Evolutionary conservation across 192 early-diverging fungal genomes (phyloP).

Genomic region (Coemansia sp.): DNA sequence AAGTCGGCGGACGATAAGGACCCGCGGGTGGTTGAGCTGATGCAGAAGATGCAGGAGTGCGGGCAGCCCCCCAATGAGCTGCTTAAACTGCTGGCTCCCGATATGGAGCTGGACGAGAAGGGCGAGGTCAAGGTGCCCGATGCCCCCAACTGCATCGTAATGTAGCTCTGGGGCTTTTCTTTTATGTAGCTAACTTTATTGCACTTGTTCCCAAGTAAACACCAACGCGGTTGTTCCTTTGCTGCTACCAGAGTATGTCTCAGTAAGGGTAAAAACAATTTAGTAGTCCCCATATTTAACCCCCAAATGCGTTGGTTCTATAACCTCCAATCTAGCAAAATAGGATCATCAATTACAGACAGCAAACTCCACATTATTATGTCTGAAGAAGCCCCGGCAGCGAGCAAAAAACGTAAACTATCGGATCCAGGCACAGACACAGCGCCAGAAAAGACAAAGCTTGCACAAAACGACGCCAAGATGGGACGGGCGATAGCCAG

Average conservation of each 20-base stretch:
- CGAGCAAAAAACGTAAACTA: no score
- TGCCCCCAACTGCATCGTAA: constrained; percentile 26
- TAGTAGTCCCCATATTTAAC: neutral
- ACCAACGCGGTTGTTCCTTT: no score
- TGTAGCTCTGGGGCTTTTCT: neutral
- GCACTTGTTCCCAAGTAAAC: neutral
- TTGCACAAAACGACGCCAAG: neutral
- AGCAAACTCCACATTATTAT: no score
- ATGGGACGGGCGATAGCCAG: constrained; percentile 5
- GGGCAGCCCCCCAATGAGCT: constrained; percentile 94
- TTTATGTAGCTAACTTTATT: neutral
- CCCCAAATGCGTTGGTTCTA: no score
- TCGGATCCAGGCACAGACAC: neutral
- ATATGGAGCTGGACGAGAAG: constrained; percentile 76
- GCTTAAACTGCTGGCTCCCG: constrained; percentile 87
- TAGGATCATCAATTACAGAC: no score
- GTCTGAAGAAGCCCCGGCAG: no score
- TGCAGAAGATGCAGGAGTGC: constrained; percentile 97
- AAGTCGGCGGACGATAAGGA: constrained; percentile 57
- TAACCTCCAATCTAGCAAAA: no score
- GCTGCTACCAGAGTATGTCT: no score
- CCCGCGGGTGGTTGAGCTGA: constrained; percentile 82
- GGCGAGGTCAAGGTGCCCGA: constrained; percentile 66
- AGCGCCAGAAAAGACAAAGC: neutral
- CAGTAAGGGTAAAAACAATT: neutral